Base-by-base conservation (phyloP, 345 rosid species). In the Pugionium cornutum region DNA sequence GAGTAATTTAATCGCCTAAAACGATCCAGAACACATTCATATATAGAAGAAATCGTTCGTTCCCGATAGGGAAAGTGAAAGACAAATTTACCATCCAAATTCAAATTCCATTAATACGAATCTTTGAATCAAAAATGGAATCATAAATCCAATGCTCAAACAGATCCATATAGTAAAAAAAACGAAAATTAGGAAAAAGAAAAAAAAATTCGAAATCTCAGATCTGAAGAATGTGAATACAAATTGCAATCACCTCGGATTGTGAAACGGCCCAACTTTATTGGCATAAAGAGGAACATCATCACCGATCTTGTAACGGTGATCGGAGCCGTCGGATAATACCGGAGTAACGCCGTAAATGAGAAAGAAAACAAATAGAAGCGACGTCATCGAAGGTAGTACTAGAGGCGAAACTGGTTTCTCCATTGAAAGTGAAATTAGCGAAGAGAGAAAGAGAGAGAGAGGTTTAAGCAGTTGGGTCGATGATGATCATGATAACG, bases 251-350 rank as follows among this genome's bases (percentile, higher is more conserved):
- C 39, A 79, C 89, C 86, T 84, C 45, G 89, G 89, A 52, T 84
- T 84, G 52, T 84, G 89, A 68, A 82, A 84, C 45, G 89, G 89
- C 2, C 85, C 89, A 43, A 84, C 89, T 67, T 84, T 84, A 66
- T 84, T 84, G 37, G 84, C 89, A 29, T 82, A 82, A 52, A 84
- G 84, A 0, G 86, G 85, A 63, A 84, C 84, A 51, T 40, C 68
- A 1, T 82, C 89, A 11, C 85, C 83, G 29, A 65, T 77, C 32
- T 71, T 82, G 77, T 80, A 84, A 53, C 85, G 81, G 53, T 84
- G 83, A 75, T 82, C 82, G 57, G 86, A 80, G 10, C 73, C 80
- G 46, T 75, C 80, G n/a, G 89, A 80, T 40, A 76, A 73, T 8
- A 64, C 53, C 37, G 45, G 58, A 30, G 68, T 1, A 29, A 52